Percentiles rank a stretch among this genome's conserved stretches.
phyloP scores from a whole-genome alignment of 306 rosid genomes.

The Pachyrhizus erosus region DNA sequence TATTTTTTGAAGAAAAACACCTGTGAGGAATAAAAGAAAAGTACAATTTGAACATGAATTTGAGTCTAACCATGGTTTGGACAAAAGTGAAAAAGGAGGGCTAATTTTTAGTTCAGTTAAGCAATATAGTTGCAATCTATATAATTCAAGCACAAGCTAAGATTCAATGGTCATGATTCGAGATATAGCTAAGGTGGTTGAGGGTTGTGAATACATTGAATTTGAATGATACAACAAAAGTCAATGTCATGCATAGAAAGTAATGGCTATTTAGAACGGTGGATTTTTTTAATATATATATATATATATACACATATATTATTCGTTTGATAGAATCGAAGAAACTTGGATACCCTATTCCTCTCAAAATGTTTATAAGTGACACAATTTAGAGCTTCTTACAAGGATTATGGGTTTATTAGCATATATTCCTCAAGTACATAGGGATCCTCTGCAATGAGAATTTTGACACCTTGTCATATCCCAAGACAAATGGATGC shows the following conservation, averaged over 20 bases:
- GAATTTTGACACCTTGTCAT: conserved; percentile 39
- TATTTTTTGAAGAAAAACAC: too few relatives aligned
- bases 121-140: not conserved
- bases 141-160: not conserved
- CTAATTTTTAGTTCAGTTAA: not conserved
- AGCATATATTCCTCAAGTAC: conserved; percentile 37
- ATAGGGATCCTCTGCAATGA: conserved; percentile 44
- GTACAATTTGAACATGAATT: not conserved
- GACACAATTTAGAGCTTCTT: conserved; percentile 38
- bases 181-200: conserved; percentile 1
- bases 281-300: not conserved
- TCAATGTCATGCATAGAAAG: conserved; percentile 17
- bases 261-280: not conserved
- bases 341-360: conserved; percentile 33
- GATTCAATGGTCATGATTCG: not conserved
- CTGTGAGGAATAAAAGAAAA: too few relatives aligned
- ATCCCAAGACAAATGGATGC: conserved; percentile 48
- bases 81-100: not conserved
- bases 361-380: conserved; percentile 34
- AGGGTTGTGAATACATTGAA: conserved; percentile 24
- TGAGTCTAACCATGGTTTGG: not conserved
- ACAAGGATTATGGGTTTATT: conserved; percentile 43
- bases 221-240: conserved; percentile 20
- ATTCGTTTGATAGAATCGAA: conserved; percentile 37
- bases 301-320: too few relatives aligned